Base-by-base conservation (phyloP, 208 protist genomes). In the Sergeia podlipaevii region DNA sequence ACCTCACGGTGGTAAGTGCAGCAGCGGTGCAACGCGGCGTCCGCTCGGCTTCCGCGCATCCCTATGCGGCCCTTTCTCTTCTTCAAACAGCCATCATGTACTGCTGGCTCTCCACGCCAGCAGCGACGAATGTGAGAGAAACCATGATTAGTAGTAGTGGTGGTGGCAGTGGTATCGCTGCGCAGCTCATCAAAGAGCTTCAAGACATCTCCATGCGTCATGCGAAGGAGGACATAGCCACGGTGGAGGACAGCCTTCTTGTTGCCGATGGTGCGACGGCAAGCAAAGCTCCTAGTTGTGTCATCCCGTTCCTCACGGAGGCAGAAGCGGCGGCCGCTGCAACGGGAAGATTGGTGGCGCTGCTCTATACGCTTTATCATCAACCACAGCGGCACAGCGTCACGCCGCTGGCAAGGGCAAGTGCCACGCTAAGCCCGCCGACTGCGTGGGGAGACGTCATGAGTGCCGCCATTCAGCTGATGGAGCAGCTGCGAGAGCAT, bases 261-360 rank as follows among this genome's bases (percentile, higher is more conserved):
- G n/a, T 20, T 20, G 39, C 39, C 8, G 8, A 6, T 26, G 4
- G n/a, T 17, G 24, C 39, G 8, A 6, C n/a, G 24, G 39, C n/a
- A 6, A 20, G 15, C 15, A 15, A 15, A 15, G 33, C 33, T 38
- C 8, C 43, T 49, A 3, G 11, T 27, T 27, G 39, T 4, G n/a
- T 2, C 2, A 20, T 23, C 13, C 51, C 68, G 36, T 39, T 74
- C 2, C 33, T 30, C 1, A 48, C 57, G n/a, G 66, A 52, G 3
- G 53, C 51, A 11, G 52, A 54, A 18, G 29, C 68, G 11, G 33
- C 20, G 47, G 20, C 43, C 62, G 44, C 42, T 74, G 43, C 66
- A 74, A 43, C 42, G 43, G 3, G 18, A 27, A 24, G 23, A 18
- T 4, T 74, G 60, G 28, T 54, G 24, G 47, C 54, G 20, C 60